phyloP scores from a whole-genome alignment of 169 alveolate species.

The Plasmodium yoelii region DNA sequence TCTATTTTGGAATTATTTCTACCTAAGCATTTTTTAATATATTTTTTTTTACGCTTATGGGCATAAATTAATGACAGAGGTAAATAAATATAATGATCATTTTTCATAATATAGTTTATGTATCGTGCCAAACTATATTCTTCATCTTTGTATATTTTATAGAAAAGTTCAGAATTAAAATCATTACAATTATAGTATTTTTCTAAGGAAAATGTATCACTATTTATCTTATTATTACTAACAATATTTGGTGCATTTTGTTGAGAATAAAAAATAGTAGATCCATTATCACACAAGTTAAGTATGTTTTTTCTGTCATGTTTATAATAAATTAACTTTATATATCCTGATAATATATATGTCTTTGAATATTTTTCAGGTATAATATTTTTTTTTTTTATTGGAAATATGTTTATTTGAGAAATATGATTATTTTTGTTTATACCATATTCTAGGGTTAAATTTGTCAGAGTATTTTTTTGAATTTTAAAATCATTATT shows the following conservation, averaged over 20 bases:
- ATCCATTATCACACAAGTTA: constrained; percentile 40
- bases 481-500: background rate
- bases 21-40: background rate
- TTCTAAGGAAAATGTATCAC: background rate
- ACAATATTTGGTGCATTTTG: background rate
- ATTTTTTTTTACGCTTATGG: background rate
- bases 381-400: background rate
- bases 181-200: constrained; percentile 41
- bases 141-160: constrained; percentile 43
- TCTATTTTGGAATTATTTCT: background rate
- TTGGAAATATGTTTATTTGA: constrained; percentile 3
- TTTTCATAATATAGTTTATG: constrained; percentile 11
- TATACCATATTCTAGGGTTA: background rate
- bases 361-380: background rate
- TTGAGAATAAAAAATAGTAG: constrained; percentile 53
- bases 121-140: constrained; percentile 28
- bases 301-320: constrained; percentile 42
- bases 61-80: constrained; percentile 33
- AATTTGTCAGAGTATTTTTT: background rate
- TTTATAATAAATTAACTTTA: constrained; percentile 24
- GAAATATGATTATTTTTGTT: background rate
- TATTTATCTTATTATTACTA: background rate
- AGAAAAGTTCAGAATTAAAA: constrained; percentile 35
- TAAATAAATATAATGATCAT: constrained; percentile 48
- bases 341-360: background rate